phyloP scores from a whole-genome alignment of 164 flowering plant genomes.

The Buxus sempervirens region DNA sequence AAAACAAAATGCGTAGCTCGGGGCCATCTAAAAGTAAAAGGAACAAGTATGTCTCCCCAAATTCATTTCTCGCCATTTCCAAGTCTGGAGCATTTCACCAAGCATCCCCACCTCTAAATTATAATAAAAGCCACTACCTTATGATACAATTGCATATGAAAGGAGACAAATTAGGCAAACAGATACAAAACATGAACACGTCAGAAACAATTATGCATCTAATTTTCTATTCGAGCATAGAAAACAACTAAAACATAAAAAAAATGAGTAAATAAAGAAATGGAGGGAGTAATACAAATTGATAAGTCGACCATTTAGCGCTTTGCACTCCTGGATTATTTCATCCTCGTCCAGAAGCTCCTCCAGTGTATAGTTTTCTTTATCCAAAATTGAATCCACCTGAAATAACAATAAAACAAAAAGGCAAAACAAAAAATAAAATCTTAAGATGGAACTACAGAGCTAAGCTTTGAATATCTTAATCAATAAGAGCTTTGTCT shows the following conservation, averaged over 20 bases:
- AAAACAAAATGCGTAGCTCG: too few species aligned
- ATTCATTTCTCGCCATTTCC: too few species aligned
- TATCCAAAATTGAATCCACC: slow-evolving; percentile 89
- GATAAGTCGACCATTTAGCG: slow-evolving; percentile 83
- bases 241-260: neutral
- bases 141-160: too few species aligned
- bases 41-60: too few species aligned
- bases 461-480: neutral
- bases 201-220: neutral
- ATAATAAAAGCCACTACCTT: too few species aligned
- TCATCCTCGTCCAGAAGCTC: slow-evolving; percentile 95
- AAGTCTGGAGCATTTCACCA: too few species aligned
- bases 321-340: slow-evolving; percentile 96
- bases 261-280: neutral
- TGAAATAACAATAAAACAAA: slow-evolving; percentile 18
- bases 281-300: slow-evolving; percentile 54
- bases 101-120: too few species aligned
- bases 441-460: neutral
- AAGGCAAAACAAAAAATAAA: neutral
- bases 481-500: too few species aligned
- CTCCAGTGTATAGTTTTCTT: slow-evolving; percentile 71
- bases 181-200: too few species aligned
- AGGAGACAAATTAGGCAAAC: too few species aligned
- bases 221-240: neutral
- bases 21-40: too few species aligned